These are phyloP conservation scores for Celoporthe dispersa DNA, from an alignment of 2,329 filamentous ascomycete genomes.

Conservation along the genomic window DNA sequence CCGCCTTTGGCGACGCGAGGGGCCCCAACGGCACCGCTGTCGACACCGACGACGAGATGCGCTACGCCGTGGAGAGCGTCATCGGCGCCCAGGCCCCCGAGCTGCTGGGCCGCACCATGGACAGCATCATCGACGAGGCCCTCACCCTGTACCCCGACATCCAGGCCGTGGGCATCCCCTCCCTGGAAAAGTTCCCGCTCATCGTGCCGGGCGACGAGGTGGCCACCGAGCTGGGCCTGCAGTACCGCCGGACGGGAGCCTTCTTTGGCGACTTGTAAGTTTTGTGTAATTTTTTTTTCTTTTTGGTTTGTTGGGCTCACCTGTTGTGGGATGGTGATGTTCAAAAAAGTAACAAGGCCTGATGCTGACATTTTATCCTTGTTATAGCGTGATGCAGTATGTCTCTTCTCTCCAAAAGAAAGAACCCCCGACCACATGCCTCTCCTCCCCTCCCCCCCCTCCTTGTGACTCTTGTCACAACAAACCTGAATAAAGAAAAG, in stretches of 20 bases:
- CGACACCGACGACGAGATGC: conserved; percentile 25
- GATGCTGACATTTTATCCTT: neutral
- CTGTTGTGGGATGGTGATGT: too few species aligned
- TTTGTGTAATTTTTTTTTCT: neutral
- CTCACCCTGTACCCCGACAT: conserved; percentile 25
- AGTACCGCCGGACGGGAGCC: conserved; percentile 26
- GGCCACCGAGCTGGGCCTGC: conserved; percentile 22
- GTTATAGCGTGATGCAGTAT: conserved; percentile 7
- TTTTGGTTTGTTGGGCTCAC: too few species aligned
- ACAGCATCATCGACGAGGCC: conserved; percentile 21
- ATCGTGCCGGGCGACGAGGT: conserved; percentile 22
- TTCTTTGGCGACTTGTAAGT: conserved; percentile 30
- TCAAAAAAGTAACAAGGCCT: too few species aligned
- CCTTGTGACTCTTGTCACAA: too few species aligned
- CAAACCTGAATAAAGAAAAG: neutral
- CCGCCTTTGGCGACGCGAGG: conserved; percentile 17
- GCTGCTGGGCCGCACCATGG: conserved; percentile 20
- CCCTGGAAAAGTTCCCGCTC: conserved; percentile 23
- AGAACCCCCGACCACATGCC: too few species aligned
- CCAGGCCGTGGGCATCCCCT: conserved; percentile 23
- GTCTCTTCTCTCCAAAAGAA: too few species aligned
- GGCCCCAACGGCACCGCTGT: conserved; percentile 23
- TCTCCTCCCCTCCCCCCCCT: too few species aligned
- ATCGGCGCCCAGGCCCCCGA: conserved; percentile 19
- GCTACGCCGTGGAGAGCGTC: conserved; percentile 20